Evolutionary conservation across 371 early-diverging fungal species (phyloP), one percentile per base, ranked within the genome.

Genomic region (Circinella umbellata): DNA sequence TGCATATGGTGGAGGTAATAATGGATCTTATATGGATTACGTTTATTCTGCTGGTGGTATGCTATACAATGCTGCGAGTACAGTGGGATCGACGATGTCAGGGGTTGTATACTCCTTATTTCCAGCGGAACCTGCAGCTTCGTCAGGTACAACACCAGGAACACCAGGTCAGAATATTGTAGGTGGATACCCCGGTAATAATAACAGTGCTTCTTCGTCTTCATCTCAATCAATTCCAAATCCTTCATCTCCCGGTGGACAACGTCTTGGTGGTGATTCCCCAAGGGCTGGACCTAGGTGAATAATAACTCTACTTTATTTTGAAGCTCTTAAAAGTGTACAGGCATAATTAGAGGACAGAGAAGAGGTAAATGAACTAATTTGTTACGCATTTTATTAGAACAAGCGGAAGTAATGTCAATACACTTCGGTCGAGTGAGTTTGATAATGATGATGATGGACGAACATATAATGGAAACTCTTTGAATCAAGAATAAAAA

Each of bases 401-500:
- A 51, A 13, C 51, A 15, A 51, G n/a, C 15, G 51, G 51, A 47
- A 27, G 71, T 49, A 74, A 72, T 36, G 65, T 80, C 3, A 78
- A 77, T 63, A 81, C 80, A 46, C 73, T 66, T 66, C 70, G 42
- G 66, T 67, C 54, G 39, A 72, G 46, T 39, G 71, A 71, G 20
- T 71, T 63, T 60, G 69, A 63, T 18, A 48, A 69, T 37, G 70
- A 74, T 37, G 71, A 72, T 27, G 67, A 76, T 37, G 34, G 73
- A 48, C 60, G 74, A 14, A 77, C 75, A 17, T 84, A 84, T 51
- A 84, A 84, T 73, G 84, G 84, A 27, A 84, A 84, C 54, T 84
- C 84, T 51, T 68, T 81, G 3, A 84, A 84, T 47, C 82, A 84
- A 54, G 84, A 84, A 67, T 84, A 79, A 70, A 64, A 37, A 51